Evolutionary conservation across 73 alveolate species (phyloP), one percentile per base, ranked within the genome.

Genomic region (Stentor coeruleus): DNA sequence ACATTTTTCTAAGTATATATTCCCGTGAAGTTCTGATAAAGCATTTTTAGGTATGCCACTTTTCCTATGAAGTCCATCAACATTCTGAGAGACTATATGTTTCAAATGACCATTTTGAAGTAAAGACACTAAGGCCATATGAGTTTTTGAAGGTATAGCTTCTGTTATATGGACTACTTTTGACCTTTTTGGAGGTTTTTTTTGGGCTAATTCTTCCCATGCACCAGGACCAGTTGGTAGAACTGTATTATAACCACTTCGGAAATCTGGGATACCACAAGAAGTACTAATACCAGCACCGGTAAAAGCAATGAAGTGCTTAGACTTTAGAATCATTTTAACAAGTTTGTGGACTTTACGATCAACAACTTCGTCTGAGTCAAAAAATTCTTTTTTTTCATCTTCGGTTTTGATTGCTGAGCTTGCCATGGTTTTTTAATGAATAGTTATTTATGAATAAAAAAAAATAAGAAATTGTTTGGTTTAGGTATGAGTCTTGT

Each of bases 201-300:
- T 57, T 37, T 74, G 35, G 1, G 90, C 74, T 3, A 74, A 36
- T 35, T 42, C 58, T 59, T 87, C 91, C 58, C 81, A 87, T n/a
- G 42, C 83, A 26, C 93, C 93, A 28, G 93, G 88, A 26, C 93
- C 93, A n/a, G 93, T 87, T 33, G 77, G 60, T 3, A 85, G 60
- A 6, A 84, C 72, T 14, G 93, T 87, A 30, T 85, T 38, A 36
- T 31, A 58, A 3, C 91, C 85, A 85, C 93, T 82, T 76, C 98
- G 87, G 77, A 86, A 94, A 88, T 94, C 98, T 31, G 98, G 98
- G 57, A 94, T 93, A 0, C 98, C 98, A 0, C 97, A 94, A 14
- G 98, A 84, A 2, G 98, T 94, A 39, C 96, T 87, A 14, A 94
- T 86, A 14, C 98, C 98, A 3, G 98, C 97, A 41, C 98, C 98